Conservation (phyloP, 208 protist genomes). For the Polymyxa betae region DNA sequence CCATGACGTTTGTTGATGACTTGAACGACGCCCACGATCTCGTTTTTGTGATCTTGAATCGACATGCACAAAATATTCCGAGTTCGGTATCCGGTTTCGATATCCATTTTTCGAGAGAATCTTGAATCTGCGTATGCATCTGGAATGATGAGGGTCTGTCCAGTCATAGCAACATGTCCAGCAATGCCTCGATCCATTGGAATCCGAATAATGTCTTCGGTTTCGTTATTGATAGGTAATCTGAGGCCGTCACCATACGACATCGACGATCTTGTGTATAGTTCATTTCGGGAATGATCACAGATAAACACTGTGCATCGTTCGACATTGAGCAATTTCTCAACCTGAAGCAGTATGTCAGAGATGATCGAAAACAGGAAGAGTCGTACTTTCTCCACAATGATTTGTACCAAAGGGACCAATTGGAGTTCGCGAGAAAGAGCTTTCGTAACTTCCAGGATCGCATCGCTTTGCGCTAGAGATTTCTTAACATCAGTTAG, state of each 20-base stretch:
- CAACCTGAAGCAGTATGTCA: background rate
- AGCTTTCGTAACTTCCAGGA: slow-evolving; percentile 29
- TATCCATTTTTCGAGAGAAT: slow-evolving; percentile 71
- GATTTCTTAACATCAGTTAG: background rate
- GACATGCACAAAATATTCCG: slow-evolving; percentile 69
- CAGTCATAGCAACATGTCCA: slow-evolving; percentile 61
- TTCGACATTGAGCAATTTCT: slow-evolving; percentile 31
- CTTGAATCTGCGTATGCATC: slow-evolving; percentile 73
- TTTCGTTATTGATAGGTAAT: slow-evolving; percentile 5
- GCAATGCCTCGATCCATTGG: slow-evolving; percentile 59
- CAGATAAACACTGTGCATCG: slow-evolving; percentile 51
- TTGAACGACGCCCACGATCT: slow-evolving; percentile 66
- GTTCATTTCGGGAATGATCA: background rate
- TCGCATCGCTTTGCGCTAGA: background rate
- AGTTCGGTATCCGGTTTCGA: slow-evolving; percentile 70
- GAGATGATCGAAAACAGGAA: background rate
- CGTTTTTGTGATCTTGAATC: slow-evolving; percentile 63
- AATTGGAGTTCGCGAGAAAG: background rate
- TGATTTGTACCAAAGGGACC: background rate
- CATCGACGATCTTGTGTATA: background rate
- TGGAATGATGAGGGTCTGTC: slow-evolving; percentile 66
- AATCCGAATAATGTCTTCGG: slow-evolving; percentile 49
- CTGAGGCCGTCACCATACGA: background rate
- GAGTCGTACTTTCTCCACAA: background rate
- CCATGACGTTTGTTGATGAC: slow-evolving; percentile 66